These are phyloP conservation scores for Pythium scleroteichum DNA, from an alignment of 352 stramenopile species.

Conservation along the genomic window DNA sequence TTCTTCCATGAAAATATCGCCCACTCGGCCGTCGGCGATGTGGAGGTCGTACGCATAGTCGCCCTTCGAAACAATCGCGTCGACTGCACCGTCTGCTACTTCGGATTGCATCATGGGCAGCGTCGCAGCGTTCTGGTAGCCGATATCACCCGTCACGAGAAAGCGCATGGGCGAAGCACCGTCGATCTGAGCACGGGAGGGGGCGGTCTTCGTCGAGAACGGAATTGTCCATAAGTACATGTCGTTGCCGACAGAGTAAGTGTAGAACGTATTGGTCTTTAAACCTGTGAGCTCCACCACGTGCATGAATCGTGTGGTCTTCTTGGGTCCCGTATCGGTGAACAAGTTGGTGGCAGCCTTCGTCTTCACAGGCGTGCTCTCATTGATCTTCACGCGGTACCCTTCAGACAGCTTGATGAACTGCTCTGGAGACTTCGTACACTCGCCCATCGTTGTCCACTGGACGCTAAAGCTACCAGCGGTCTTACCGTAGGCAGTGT, in stretches of 20 bases:
- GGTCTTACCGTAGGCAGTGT: slow-evolving; percentile 68
- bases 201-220: slow-evolving; percentile 75
- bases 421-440: slow-evolving; percentile 36
- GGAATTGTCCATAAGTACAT: slow-evolving; percentile 82
- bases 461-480: slow-evolving; percentile 71
- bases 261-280: slow-evolving; percentile 68
- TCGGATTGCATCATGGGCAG: slow-evolving; percentile 89
- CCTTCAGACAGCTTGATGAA: slow-evolving; percentile 63
- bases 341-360: slow-evolving; percentile 64
- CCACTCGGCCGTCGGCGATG: slow-evolving; percentile 71
- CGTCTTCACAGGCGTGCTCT: slow-evolving; percentile 40
- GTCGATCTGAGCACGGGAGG: slow-evolving; percentile 33
- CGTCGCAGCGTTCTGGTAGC: slow-evolving; percentile 88
- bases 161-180: slow-evolving; percentile 54
- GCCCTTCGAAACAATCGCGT: slow-evolving; percentile 84
- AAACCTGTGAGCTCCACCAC: slow-evolving; percentile 64
- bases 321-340: slow-evolving; percentile 59
- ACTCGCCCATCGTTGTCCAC: slow-evolving; percentile 74
- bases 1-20: slow-evolving; percentile 91
- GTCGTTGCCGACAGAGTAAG: slow-evolving; percentile 81
- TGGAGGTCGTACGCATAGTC: slow-evolving; percentile 91
- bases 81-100: slow-evolving; percentile 69
- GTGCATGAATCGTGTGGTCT: slow-evolving; percentile 65
- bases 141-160: slow-evolving; percentile 85
- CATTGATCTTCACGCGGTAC: slow-evolving; percentile 48